phyloP scores from a whole-genome alignment of 2,329 filamentous ascomycete genomes.

The Ophiostoma ips region DNA sequence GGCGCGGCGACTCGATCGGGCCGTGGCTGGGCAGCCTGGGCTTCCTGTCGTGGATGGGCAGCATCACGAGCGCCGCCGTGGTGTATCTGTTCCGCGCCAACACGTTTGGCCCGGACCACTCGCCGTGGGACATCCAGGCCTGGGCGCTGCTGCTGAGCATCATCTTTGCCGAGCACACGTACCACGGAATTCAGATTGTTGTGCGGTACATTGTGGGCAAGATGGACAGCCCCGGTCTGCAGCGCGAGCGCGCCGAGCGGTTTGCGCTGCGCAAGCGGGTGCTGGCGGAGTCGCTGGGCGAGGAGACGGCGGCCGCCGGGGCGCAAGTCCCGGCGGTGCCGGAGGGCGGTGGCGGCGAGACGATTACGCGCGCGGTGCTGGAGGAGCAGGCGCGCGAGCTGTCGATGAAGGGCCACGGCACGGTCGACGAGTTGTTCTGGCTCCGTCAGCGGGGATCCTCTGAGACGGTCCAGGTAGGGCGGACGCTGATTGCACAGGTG shows the following conservation, averaged over 20 bases:
- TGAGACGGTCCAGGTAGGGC: slow-evolving; percentile 44
- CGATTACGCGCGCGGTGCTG: slow-evolving; percentile 47
- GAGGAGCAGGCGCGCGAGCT: slow-evolving; percentile 47
- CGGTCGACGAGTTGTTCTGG: slow-evolving; percentile 46
- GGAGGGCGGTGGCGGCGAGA: slow-evolving; percentile 21
- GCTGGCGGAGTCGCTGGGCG: slow-evolving; percentile 56
- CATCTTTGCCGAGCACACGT: slow-evolving; percentile 78
- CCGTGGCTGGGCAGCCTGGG: slow-evolving; percentile 78
- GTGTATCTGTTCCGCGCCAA: slow-evolving; percentile 77
- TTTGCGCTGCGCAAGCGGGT: slow-evolving; percentile 69
- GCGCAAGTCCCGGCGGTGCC: no score
- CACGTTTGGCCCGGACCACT: slow-evolving; percentile 49
- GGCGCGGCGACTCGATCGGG: slow-evolving; percentile 84
- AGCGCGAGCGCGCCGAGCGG: slow-evolving; percentile 71
- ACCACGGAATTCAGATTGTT: slow-evolving; percentile 60
- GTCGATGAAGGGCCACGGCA: slow-evolving; percentile 33
- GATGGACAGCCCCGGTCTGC: slow-evolving; percentile 71
- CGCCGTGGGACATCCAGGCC: slow-evolving; percentile 54
- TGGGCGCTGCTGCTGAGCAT: slow-evolving; percentile 75
- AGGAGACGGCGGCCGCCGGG: no score
- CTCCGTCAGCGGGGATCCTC: slow-evolving; percentile 42
- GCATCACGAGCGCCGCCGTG: slow-evolving; percentile 71
- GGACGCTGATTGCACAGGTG: slow-evolving; percentile 40
- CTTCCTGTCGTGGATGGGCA: slow-evolving; percentile 90
- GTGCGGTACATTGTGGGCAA: slow-evolving; percentile 64